These are phyloP conservation scores for Cytospora schulzeri DNA, from an alignment of 2,329 filamentous ascomycete species.

Conservation along the genomic window DNA sequence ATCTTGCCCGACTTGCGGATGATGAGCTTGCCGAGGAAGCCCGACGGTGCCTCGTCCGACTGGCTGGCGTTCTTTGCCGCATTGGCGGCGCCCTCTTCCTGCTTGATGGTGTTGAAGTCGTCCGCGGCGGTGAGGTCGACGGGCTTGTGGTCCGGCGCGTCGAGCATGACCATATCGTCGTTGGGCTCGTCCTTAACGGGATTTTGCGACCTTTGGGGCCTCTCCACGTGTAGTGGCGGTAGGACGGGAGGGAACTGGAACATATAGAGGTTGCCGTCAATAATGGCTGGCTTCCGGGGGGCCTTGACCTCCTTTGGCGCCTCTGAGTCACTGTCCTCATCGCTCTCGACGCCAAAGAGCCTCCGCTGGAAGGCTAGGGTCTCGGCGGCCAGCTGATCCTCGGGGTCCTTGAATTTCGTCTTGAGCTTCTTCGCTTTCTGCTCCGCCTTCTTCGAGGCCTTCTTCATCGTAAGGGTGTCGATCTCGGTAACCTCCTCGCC, in stretches of 20 bases:
- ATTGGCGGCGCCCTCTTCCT: slow-evolving; percentile 35
- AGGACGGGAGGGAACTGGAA: slow-evolving; percentile 67
- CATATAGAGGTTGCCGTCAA: slow-evolving; percentile 61
- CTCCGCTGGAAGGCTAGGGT: slow-evolving; percentile 38
- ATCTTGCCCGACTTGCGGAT: slow-evolving; percentile 64
- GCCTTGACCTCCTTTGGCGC: slow-evolving; percentile 18
- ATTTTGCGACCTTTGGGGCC: slow-evolving; percentile 27
- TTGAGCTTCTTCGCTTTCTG: slow-evolving; percentile 31
- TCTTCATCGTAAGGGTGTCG: slow-evolving; percentile 41
- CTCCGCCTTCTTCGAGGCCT: slow-evolving; percentile 13
- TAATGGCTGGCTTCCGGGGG: slow-evolving; percentile 31
- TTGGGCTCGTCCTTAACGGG: slow-evolving; percentile 47
- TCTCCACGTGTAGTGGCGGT: slow-evolving; percentile 51
- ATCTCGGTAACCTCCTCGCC: slow-evolving; percentile 46
- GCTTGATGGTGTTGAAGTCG: slow-evolving; percentile 31
- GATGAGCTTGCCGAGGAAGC: slow-evolving; percentile 61
- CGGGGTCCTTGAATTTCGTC: slow-evolving; percentile 33
- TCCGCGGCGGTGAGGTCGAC: slow-evolving; percentile 48
- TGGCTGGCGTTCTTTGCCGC: slow-evolving; percentile 37
- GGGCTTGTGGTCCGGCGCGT: slow-evolving; percentile 36
- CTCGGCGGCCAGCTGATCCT: slow-evolving; percentile 38
- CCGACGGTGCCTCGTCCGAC: slow-evolving; percentile 46
- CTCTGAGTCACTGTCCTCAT: slow-evolving; percentile 23
- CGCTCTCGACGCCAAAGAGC: slow-evolving; percentile 33
- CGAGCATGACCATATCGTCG: slow-evolving; percentile 42